Conservation (phyloP, 1,284 basidiomycete species). For the Trichosporon sp. region DNA sequence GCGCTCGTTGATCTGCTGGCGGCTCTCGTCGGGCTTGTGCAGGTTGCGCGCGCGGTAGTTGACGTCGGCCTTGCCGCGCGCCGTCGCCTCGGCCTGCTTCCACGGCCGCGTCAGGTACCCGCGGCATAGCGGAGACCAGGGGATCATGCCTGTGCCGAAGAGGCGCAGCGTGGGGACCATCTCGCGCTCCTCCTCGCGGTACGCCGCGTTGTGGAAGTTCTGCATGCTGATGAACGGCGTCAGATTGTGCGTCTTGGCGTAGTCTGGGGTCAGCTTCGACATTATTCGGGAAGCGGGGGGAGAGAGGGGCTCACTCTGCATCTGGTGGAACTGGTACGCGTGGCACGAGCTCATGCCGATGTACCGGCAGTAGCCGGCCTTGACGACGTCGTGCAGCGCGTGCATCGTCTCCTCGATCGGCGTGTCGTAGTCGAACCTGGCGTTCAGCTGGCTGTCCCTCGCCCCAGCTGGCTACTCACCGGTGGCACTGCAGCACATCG, state of each 20-base stretch:
- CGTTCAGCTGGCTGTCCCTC: background rate
- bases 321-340: slow-evolving; percentile 50
- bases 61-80: slow-evolving; percentile 26
- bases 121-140: slow-evolving; percentile 44
- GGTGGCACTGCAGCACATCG: slow-evolving; percentile 59
- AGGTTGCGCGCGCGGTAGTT: slow-evolving; percentile 12
- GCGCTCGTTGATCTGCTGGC: slow-evolving; percentile 43
- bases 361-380: slow-evolving; percentile 62
- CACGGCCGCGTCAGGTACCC: slow-evolving; percentile 33
- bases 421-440: slow-evolving; percentile 57
- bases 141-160: slow-evolving; percentile 47
- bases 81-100: slow-evolving; percentile 24
- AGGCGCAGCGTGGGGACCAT: slow-evolving; percentile 57
- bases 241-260: slow-evolving; percentile 54
- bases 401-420: slow-evolving; percentile 64
- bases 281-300: background rate
- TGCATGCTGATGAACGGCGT: slow-evolving; percentile 70
- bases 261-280: slow-evolving; percentile 29
- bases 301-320: slow-evolving; percentile 39
- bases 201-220: slow-evolving; percentile 55
- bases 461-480: slow-evolving; percentile 25
- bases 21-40: slow-evolving; percentile 16
- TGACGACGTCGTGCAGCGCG: slow-evolving; percentile 64
- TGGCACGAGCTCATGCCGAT: slow-evolving; percentile 59
- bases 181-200: slow-evolving; percentile 59